A percentile compares a stretch with the other conserved stretches of the same genome.
These are phyloP conservation scores for Penicillium odoratum DNA, from an alignment of 495 filamentous ascomycete genomes.

Conservation along the genomic window DNA sequence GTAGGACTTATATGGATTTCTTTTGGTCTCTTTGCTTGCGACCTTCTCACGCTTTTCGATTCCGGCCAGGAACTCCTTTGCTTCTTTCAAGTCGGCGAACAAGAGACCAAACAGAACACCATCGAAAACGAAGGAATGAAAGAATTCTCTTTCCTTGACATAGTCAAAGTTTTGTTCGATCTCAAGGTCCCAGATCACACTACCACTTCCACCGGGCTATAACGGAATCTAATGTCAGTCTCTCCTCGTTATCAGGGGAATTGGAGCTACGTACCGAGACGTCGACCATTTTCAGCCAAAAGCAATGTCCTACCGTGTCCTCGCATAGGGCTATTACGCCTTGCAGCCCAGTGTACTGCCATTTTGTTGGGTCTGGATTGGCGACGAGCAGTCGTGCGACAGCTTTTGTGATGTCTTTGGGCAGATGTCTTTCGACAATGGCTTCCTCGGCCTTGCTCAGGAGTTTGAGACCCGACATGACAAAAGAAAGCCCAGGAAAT, in stretches of 20 bases:
- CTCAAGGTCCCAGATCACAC: slow-evolving; percentile 98
- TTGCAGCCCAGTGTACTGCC: slow-evolving; percentile 92
- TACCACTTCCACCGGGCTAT: slow-evolving; percentile 77
- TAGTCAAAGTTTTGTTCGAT: slow-evolving; percentile 93
- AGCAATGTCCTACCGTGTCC: slow-evolving; percentile 86
- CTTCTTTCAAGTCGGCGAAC: slow-evolving; percentile 95
- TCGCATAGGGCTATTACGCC: slow-evolving; percentile 92
- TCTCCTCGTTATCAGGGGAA: neutral
- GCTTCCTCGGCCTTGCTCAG: slow-evolving; percentile 90
- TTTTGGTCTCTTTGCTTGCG: slow-evolving; percentile 78
- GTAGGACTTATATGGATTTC: slow-evolving; percentile 57
- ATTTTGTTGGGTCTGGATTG: slow-evolving; percentile 81
- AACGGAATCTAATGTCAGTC: slow-evolving; percentile 13
- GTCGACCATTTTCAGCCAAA: slow-evolving; percentile 96
- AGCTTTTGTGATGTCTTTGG: slow-evolving; percentile 87
- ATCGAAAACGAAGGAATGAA: slow-evolving; percentile 95
- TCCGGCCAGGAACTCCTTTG: slow-evolving; percentile 91
- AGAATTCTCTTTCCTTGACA: slow-evolving; percentile 94
- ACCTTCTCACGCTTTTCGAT: slow-evolving; percentile 92
- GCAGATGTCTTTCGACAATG: slow-evolving; percentile 85
- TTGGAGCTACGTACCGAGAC: slow-evolving; percentile 68
- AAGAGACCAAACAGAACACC: slow-evolving; percentile 81
- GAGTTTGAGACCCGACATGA: slow-evolving; percentile 74
- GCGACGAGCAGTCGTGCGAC: slow-evolving; percentile 94
- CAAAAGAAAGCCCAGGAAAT: slow-evolving; percentile 5